Conservation (phyloP, 495 filamentous ascomycete species). For the Paragyromitra xinjiangensis region DNA sequence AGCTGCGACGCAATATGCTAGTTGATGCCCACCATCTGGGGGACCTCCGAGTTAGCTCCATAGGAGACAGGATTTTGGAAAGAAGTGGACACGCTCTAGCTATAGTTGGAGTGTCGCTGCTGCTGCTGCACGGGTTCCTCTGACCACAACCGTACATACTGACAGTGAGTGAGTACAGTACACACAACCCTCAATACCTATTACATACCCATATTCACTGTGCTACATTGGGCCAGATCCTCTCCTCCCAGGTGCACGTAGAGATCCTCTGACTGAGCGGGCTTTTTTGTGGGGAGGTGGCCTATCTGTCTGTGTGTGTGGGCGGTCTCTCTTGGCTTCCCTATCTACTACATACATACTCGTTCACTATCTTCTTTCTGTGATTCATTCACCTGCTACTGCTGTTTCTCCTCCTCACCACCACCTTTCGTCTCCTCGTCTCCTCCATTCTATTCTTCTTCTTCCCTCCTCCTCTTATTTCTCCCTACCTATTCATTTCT, state of each 20-base stretch:
- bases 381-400: conserved; percentile 33
- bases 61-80: conserved; percentile 35
- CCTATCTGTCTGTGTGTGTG: conserved; percentile 42
- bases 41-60: conserved; percentile 40
- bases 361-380: conserved; percentile 47
- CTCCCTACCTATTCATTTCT: conserved; percentile 15
- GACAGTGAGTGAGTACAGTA: neutral
- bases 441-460: conserved; percentile 13
- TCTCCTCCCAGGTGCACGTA: neutral
- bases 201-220: conserved; percentile 10
- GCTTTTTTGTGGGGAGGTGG: conserved; percentile 35
- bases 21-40: conserved; percentile 49
- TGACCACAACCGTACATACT: conserved; percentile 27
- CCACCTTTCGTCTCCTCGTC: conserved; percentile 13
- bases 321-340: conserved; percentile 37
- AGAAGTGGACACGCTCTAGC: conserved; percentile 28
- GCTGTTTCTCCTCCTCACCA: neutral
- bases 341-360: conserved; percentile 30
- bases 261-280: conserved; percentile 31
- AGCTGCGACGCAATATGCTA: conserved; percentile 48
- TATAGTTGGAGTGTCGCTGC: conserved; percentile 7
- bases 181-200: conserved; percentile 20
- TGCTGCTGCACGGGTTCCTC: conserved; percentile 12
- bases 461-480: conserved; percentile 26
- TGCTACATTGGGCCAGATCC: conserved; percentile 25